Conservation (phyloP, 169 alveolate species). For the Plasmodium chabaudi region DNA sequence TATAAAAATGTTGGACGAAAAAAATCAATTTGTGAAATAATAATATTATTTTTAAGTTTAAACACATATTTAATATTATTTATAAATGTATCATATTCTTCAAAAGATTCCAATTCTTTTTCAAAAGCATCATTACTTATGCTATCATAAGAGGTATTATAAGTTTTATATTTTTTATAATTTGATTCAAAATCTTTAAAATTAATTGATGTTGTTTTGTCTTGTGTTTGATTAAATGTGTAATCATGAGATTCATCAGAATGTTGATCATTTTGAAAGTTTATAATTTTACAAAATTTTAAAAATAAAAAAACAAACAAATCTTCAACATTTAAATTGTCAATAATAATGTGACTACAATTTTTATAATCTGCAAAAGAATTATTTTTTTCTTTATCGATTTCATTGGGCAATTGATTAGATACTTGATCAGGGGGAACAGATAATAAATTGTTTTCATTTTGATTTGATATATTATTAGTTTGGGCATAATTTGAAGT, state of each 20-base stretch:
- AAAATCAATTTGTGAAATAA: constrained; percentile 29
- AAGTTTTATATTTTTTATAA: no score
- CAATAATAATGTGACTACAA: constrained; percentile 16
- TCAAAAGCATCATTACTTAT: neutral
- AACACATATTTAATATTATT: constrained; percentile 55
- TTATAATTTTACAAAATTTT: constrained; percentile 43
- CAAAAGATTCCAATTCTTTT: constrained; percentile 34
- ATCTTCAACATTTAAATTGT: constrained; percentile 54
- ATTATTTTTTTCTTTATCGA: neutral
- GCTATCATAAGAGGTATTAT: no score
- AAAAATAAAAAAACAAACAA: constrained; percentile 54
- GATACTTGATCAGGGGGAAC: no score
- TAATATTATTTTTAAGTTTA: constrained; percentile 50
- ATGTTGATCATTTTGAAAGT: neutral
- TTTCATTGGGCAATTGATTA: no score
- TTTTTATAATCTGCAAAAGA: neutral
- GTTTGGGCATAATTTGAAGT: no score
- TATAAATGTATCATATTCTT: constrained; percentile 62
- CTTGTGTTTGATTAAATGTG: no score
- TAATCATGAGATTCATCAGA: no score
- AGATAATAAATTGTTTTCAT: no score
- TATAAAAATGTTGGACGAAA: constrained; percentile 36
- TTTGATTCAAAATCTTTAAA: no score
- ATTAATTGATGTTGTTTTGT: no score
- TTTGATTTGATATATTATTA: no score